phyloP scores from a whole-genome alignment of 2,329 filamentous ascomycete genomes.

The Colletotrichum sp. region DNA sequence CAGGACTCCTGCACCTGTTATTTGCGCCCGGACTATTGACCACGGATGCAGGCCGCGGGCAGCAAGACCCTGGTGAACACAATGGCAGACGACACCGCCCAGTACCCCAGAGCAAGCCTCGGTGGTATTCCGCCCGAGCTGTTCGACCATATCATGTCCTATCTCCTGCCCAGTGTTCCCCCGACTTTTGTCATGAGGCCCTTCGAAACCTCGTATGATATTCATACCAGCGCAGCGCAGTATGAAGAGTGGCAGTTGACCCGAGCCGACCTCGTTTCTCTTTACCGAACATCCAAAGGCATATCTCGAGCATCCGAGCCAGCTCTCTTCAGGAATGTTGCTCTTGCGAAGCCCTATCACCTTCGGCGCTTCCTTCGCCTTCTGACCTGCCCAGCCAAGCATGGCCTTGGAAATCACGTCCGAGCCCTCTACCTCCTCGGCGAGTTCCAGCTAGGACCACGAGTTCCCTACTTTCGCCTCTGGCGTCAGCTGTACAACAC shows the following conservation, averaged over 20 bases:
- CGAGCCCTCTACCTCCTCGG: background rate
- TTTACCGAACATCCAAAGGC: background rate
- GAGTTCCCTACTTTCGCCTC: background rate
- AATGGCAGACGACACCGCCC: background rate
- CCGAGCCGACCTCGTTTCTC: background rate
- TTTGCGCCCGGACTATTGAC: background rate
- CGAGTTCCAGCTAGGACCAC: background rate
- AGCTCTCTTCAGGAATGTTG: background rate
- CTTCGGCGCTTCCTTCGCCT: background rate
- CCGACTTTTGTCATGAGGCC: background rate
- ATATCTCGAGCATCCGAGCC: background rate
- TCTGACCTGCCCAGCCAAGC: background rate
- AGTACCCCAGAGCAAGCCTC: background rate
- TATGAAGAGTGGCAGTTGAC: background rate
- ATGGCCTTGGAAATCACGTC: background rate
- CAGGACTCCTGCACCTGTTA: background rate
- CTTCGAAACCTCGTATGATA: background rate
- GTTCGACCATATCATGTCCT: background rate
- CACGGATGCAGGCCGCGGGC: background rate
- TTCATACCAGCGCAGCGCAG: background rate
- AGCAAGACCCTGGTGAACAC: background rate
- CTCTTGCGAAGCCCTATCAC: background rate
- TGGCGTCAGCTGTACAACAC: background rate
- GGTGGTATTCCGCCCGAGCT: background rate
- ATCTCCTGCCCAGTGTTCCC: background rate